Conservation (phyloP, 2,329 filamentous ascomycete species). For the Pseudopyrenochaeta lycopersici region DNA sequence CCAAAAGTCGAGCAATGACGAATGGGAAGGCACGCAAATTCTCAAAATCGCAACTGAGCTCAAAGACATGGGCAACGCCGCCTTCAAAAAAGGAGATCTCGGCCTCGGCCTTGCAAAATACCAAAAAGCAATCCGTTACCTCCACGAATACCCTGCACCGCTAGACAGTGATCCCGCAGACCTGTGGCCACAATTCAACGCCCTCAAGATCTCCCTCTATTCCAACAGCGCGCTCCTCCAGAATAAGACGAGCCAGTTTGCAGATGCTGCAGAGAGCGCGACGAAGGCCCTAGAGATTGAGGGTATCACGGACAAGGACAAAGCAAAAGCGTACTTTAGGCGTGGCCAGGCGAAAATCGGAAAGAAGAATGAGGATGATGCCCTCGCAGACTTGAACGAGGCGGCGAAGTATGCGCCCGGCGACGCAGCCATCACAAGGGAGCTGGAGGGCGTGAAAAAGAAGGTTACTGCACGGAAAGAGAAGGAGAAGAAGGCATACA, state of each 20-base stretch:
- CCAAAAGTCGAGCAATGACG: conserved; percentile 62
- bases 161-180: conserved; percentile 74
- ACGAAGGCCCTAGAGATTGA: conserved; percentile 75
- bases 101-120: conserved; percentile 85
- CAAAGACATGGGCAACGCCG: conserved; percentile 91
- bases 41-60: conserved; percentile 83
- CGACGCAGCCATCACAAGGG: conserved; percentile 77
- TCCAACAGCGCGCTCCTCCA: conserved; percentile 88
- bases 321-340: conserved; percentile 88
- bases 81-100: conserved; percentile 83
- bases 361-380: conserved; percentile 85
- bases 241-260: conserved; percentile 78
- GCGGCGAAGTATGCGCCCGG: conserved; percentile 64
- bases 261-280: conserved; percentile 75
- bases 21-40: conserved; percentile 72
- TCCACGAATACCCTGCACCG: conserved; percentile 81
- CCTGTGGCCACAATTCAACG: conserved; percentile 71
- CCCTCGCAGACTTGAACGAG: conserved; percentile 58
- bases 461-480: conserved; percentile 74
- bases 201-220: conserved; percentile 85
- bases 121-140: conserved; percentile 88
- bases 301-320: conserved; percentile 74
- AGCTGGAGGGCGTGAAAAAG: conserved; percentile 82
- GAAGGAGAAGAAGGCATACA: conserved; percentile 92
- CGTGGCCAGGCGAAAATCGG: conserved; percentile 78